A percentile compares a stretch with the other conserved stretches of the same genome.
phyloP scores from a whole-genome alignment of 176 grass and related monocot species.

The Eleusine indica region DNA sequence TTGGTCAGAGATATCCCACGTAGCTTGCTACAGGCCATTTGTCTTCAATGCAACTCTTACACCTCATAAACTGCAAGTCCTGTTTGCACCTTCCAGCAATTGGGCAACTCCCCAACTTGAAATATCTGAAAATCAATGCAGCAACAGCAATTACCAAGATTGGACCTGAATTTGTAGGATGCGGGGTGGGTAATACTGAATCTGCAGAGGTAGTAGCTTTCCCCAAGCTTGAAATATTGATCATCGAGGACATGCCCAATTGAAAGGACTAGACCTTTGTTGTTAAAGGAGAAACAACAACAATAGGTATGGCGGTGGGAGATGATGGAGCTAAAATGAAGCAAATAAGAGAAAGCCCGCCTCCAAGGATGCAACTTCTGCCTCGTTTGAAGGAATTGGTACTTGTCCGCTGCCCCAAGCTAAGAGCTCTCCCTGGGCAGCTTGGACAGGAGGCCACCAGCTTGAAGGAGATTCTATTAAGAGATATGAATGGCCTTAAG shows the following conservation, averaged over 20 bases:
- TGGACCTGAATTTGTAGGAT: not conserved
- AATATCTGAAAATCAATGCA: not conserved
- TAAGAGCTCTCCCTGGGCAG: not conserved
- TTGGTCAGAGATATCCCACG: too few species aligned
- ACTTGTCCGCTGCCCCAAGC: not conserved
- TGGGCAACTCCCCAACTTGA: not conserved
- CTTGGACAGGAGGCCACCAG: not conserved
- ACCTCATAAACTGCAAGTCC: not conserved
- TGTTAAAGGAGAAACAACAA: not conserved
- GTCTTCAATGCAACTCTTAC: not conserved
- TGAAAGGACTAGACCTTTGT: not conserved
- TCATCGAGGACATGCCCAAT: constrained; percentile 8
- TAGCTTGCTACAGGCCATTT: too few species aligned
- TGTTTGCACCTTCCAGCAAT: constrained; percentile 26
- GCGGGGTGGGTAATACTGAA: not conserved
- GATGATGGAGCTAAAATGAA: too few species aligned
- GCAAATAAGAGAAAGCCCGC: not conserved
- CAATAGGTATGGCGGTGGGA: not conserved
- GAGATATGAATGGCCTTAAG: not conserved
- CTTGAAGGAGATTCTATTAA: not conserved
- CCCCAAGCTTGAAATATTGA: constrained; percentile 14
- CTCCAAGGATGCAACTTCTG: not conserved
- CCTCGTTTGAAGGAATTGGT: not conserved
- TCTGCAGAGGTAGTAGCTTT: not conserved
- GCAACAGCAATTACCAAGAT: not conserved